These are phyloP conservation scores for Lagenidium giganteum DNA, from an alignment of 352 stramenopile species.

Conservation along the genomic window DNA sequence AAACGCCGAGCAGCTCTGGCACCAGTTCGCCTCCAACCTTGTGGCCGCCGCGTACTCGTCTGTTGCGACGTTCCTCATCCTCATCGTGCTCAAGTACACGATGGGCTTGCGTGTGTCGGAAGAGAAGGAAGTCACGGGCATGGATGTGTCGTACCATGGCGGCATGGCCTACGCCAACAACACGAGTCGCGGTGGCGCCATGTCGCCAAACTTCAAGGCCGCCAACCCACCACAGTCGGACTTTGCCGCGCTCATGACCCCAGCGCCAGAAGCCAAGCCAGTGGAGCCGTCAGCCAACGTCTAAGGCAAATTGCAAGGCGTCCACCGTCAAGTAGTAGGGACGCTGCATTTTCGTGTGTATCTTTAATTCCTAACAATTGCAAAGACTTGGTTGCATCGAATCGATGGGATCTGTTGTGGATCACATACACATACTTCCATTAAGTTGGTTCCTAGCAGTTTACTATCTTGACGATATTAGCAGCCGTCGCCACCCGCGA, in stretches of 20 bases:
- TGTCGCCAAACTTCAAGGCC: constrained; percentile 25
- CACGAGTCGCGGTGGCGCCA: constrained; percentile 22
- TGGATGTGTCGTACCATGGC: constrained; percentile 77
- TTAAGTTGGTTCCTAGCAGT: no score
- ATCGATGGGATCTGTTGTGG: no score
- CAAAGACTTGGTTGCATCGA: no score
- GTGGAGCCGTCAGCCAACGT: constrained; percentile 10
- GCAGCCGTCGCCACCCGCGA: constrained; percentile 10
- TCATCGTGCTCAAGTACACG: constrained; percentile 65
- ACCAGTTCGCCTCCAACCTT: constrained; percentile 51
- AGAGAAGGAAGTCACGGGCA: constrained; percentile 72
- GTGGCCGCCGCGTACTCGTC: constrained; percentile 63
- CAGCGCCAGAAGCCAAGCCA: constrained; percentile 4
- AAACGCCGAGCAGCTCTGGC: constrained; percentile 31
- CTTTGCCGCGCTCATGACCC: constrained; percentile 28
- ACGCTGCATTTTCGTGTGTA: no score
- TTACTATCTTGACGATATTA: neutral
- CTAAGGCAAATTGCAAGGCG: no score
- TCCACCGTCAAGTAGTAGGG: no score
- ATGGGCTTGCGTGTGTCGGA: constrained; percentile 68
- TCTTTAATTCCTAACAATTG: no score
- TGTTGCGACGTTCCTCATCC: constrained; percentile 62
- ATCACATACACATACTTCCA: no score
- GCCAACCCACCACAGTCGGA: constrained; percentile 25
- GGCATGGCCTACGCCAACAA: constrained; percentile 56